Conservation (phyloP, 129 eudicot genomes). For the Sambucus nigra region DNA sequence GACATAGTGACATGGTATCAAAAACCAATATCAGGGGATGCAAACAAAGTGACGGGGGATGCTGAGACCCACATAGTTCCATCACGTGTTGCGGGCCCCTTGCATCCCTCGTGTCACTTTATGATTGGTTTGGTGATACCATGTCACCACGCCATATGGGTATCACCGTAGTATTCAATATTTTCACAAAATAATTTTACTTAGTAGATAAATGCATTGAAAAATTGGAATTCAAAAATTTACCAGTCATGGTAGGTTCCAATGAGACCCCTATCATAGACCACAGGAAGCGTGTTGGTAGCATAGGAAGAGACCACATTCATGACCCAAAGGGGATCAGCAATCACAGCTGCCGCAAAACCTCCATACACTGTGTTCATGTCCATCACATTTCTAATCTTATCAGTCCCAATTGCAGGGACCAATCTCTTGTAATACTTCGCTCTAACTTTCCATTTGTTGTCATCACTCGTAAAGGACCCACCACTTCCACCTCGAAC, state of each 20-base stretch:
- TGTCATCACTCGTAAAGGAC: slow-evolving; percentile 64
- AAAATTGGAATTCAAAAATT: no score
- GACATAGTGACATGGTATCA: no score
- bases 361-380: slow-evolving; percentile 95
- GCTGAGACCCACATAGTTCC: no score
- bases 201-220: background rate
- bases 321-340: slow-evolving; percentile 93
- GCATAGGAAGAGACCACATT: slow-evolving; percentile 90
- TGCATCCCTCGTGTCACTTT: no score
- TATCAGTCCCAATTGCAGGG: slow-evolving; percentile 71
- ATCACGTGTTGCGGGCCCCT: no score
- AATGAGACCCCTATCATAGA: slow-evolving; percentile 83
- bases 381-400: slow-evolving; percentile 89
- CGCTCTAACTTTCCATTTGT: slow-evolving; percentile 79
- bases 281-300: slow-evolving; percentile 75
- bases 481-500: slow-evolving; percentile 85
- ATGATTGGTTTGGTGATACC: no score
- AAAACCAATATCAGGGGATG: no score
- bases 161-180: no score
- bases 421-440: slow-evolving; percentile 88
- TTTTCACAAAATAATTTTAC: background rate
- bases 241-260: slow-evolving; percentile 97
- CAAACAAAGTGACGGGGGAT: no score
- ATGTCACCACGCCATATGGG: no score
- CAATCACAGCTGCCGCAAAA: slow-evolving; percentile 70